phyloP scores from a whole-genome alignment of 768 basidiomycete genomes.

The Phallus indusiatus region DNA sequence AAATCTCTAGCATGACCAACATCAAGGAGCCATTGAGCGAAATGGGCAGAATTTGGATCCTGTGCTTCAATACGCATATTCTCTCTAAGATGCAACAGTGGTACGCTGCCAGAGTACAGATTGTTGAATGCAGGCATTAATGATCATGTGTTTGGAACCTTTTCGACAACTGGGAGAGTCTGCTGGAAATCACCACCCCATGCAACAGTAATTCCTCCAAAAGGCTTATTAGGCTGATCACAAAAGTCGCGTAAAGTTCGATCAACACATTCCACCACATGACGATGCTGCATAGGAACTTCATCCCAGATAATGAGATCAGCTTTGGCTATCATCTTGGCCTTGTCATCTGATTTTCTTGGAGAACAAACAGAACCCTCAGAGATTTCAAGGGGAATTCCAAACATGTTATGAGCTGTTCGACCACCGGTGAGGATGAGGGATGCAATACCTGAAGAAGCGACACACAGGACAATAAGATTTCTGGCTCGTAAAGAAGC shows the following conservation, averaged over 20 bases:
- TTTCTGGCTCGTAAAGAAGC: constrained; percentile 18
- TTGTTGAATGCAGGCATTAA: constrained; percentile 24
- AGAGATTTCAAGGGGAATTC: constrained; percentile 31
- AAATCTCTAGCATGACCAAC: constrained; percentile 26
- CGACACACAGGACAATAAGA: constrained; percentile 34
- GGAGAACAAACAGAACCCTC: constrained; percentile 26
- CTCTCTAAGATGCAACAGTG: constrained; percentile 21
- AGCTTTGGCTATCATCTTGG: constrained; percentile 25
- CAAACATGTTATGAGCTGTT: constrained; percentile 40
- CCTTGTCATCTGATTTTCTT: constrained; percentile 21
- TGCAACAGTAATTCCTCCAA: constrained; percentile 35
- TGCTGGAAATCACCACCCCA: constrained; percentile 44
- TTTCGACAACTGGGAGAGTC: constrained; percentile 33
- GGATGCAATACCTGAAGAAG: constrained; percentile 41
- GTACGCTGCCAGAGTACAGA: constrained; percentile 32
- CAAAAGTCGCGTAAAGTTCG: constrained; percentile 16
- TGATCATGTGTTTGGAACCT: constrained; percentile 29
- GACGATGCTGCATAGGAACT: constrained; percentile 27
- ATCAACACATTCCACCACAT: constrained; percentile 33
- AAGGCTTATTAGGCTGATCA: constrained; percentile 16
- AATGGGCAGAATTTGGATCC: constrained; percentile 17
- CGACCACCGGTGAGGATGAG: constrained; percentile 33
- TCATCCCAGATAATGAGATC: constrained; percentile 39
- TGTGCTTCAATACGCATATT: constrained; percentile 33
- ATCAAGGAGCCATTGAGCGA: constrained; percentile 29